Base-by-base conservation (phyloP, 202 grass and related monocot species). In the Brachypodium distachyon region DNA sequence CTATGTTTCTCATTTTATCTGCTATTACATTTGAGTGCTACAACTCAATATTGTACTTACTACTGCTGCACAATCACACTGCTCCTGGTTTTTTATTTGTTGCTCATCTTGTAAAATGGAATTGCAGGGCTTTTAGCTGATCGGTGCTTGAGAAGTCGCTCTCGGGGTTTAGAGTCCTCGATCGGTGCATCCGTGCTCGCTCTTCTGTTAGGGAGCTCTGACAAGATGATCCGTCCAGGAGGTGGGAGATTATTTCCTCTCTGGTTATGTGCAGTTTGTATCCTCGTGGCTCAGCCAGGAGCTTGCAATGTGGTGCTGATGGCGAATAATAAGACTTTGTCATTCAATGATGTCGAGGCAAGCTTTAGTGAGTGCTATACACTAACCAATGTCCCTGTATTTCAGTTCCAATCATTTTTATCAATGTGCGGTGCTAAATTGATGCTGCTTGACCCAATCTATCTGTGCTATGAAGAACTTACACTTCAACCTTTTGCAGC, bases 281-380 rank as follows among this genome's bases (percentile, higher is more conserved):
- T n/a, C 46, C 39, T 94, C 67, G 53, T 94, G 79, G 59, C 82
- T 74, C 79, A 54, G 9, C 59, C 37, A 17, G 95, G 84, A 53
- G 86, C 67, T 78, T 86, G 76, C 62, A 88, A 87, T 77, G 82
- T 98, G 7, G 89, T 95, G 53, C 54, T 98, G 19, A 83, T 98
- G 59, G 77, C 91, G 31, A 88, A 80, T 67, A 98, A 92, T 46
- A 77, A 84, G 2, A 90, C 95, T 17, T 48, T 98, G 26, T 83
- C 82, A 0, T 98, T 98, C 18, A 83, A 84, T 12, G 91, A 98
- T 29, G 77, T 87, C 1, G 91, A 98, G 54, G 91, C 95, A 51
- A 84, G 78, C 32, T 98, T 98, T 71, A 87, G 95, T 98, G 73
- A 90, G 89, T 60, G 39, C 36, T 83, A 72, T 9, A 81, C 36